phyloP scores from a whole-genome alignment of 345 rosid genomes.

The Luvunga scandens region DNA sequence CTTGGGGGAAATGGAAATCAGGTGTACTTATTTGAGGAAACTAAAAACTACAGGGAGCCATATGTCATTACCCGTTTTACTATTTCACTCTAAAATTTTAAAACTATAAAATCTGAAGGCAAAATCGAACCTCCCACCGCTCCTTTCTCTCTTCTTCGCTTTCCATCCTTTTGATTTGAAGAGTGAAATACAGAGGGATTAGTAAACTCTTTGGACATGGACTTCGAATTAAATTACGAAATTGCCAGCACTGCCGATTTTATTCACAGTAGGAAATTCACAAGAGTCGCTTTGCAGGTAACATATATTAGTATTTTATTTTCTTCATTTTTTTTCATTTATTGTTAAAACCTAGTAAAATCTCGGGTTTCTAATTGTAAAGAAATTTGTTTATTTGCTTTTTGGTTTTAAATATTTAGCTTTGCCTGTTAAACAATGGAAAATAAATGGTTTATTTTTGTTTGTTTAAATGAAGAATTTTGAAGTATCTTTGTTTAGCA shows the following conservation, averaged over 20 bases:
- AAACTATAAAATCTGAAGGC: not conserved
- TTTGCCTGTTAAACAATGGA: not conserved
- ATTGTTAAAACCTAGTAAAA: not conserved
- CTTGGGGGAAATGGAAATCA: not conserved
- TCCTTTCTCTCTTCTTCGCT: not conserved
- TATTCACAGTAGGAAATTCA: conserved; percentile 54
- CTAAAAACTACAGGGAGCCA: not conserved
- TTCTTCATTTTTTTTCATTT: no score
- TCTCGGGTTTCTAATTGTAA: not conserved
- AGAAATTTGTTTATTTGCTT: not conserved
- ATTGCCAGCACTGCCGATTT: conserved; percentile 62
- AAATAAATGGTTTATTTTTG: not conserved
- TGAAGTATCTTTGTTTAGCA: not conserved
- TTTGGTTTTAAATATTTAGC: not conserved
- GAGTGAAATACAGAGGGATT: not conserved
- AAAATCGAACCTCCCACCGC: not conserved
- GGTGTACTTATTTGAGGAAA: not conserved
- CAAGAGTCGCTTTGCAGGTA: not conserved
- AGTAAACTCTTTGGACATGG: conserved; percentile 27
- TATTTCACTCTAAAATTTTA: no score
- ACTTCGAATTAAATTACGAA: conserved; percentile 57
- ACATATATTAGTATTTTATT: not conserved
- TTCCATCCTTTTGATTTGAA: not conserved
- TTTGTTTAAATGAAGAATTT: not conserved
- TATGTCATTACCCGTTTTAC: not conserved